Evolutionary conservation across 345 rosid species (phyloP), one percentile per base, ranked within the genome.

Genomic region (Gossypium raimondii): DNA sequence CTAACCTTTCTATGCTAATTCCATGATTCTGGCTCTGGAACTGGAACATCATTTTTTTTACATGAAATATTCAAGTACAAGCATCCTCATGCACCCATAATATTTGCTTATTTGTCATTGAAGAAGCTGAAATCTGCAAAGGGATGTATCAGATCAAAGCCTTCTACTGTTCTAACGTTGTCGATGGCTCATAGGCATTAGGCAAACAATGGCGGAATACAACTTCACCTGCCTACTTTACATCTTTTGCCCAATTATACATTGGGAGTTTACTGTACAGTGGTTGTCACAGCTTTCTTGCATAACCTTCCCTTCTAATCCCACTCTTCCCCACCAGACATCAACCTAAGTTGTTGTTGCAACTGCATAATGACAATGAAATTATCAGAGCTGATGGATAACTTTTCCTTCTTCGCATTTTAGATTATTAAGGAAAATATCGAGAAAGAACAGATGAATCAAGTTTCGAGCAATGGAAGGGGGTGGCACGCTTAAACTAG

Each of bases 281-380:
- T 47, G 11, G 52, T 2, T 13, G 29, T 73, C 48, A 29, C 50
- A 47, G 72, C 62, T 76, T 61, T 78, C 81, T 84, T 71, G 84
- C 59, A 62, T 83, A 79, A 34, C 77, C 77, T 79, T 84, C 89
- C 57, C 77, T 75, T 76, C 79, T 71, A 20, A 81, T 84, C 29
- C 88, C 90, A 53, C 83, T 84, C 87, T 79, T 86, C 86, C 22
- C 78, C 86, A 34, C 80, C 86, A n/a, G 87, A 76, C 76, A 83
- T 48, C 58, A 84, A 78, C 77, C 78, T 89, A 72, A 90, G 67
- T 82, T 86, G 93, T 77, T 85, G 89, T 67, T 81, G 95, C 81
- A 92, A 77, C 97, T 92, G 93, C 68, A 69, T 73, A 52, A 77
- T 27, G 73, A 27, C 20, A 47, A 81, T 43, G 62, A 72, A 64